Evolutionary conservation across 1,284 basidiomycete genomes (phyloP).

Genomic region (Ganoderma resinaceum): DNA sequence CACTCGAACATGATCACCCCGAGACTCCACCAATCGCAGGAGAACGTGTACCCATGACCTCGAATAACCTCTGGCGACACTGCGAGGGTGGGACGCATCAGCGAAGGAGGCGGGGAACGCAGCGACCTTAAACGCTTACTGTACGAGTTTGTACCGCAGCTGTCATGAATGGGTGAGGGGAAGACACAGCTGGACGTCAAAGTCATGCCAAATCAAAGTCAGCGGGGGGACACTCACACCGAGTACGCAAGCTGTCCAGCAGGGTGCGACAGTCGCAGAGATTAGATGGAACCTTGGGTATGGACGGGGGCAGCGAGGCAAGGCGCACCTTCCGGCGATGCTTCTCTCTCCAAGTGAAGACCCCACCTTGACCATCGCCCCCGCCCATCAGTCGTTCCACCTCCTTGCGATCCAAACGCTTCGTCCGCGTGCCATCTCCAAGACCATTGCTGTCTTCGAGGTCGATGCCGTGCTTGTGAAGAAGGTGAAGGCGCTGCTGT

Average conservation of each 20-base stretch:
- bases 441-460: conserved; percentile 79
- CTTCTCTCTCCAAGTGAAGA: conserved; percentile 95
- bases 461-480: conserved; percentile 95
- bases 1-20: conserved; percentile 95
- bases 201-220: conserved; percentile 26
- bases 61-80: conserved; percentile 97
- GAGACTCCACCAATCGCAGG: conserved; percentile 98
- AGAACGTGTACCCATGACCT: conserved; percentile 91
- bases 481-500: conserved; percentile 87
- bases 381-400: conserved; percentile 83
- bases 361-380: conserved; percentile 74
- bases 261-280: conserved; percentile 31
- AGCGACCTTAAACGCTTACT: conserved; percentile 58
- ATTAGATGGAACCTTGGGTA: conserved; percentile 26
- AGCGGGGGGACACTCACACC: conserved; percentile 70
- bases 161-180: conserved; percentile 39
- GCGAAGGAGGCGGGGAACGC: conserved; percentile 2
- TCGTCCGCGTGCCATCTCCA: conserved; percentile 71
- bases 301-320: conserved; percentile 16
- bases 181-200: conserved; percentile 33
- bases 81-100: conserved; percentile 39
- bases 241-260: conserved; percentile 85
- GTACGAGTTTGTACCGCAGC: conserved; percentile 90
- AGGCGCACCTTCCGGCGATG: conserved; percentile 81
- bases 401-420: conserved; percentile 78